Base-by-base conservation (phyloP, 768 basidiomycete species). In the Boletus barrowsii region DNA sequence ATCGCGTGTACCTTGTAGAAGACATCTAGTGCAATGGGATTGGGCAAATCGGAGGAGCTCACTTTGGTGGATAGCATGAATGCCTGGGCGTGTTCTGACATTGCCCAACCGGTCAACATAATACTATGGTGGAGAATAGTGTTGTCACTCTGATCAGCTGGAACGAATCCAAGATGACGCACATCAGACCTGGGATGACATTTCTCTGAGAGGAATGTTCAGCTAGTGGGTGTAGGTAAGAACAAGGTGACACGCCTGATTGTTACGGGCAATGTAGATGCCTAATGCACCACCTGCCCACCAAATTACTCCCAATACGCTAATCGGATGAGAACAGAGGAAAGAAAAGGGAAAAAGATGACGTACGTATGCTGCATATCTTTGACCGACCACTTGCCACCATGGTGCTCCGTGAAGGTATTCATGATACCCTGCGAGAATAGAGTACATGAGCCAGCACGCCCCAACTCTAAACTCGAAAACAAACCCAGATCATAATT, bases 351-450 rank as follows among this genome's bases (percentile, higher is more conserved):
- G 10, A 40, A n/a, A 14, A 40, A 55, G 44, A 11, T 7, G 11
- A 77, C 88, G 58, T 65, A 91, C 84, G 91, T 93, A 69, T 96
- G 93, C 63, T 95, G 93, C 90, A 94, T 89, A 68, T 96, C 94
- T 68, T 96, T 94, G 49, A 87, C 87, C 3, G 84, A 88, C 94
- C 94, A 96, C 1, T 62, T 68, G 18, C 78, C 78, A 9, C 90
- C 90, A 46, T 84, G 88, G 66, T 97, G 93, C 64, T 93, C 90
- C 0, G 93, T 95, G 67, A 96, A 95, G 0, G 93, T 95, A 61
- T 97, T 96, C 53, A 97, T 87, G 83, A 62, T 53, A 32, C 53
- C 68, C 60, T 61, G 33, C 3, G 5, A 56, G 51, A 47, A 35
- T 8, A 15, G 11, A 13, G 13, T 3, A 43, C 17, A 39, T 56